Evolutionary conservation across 2,329 filamentous ascomycete species (phyloP).

Genomic region (Davidsoniella virescens): DNA sequence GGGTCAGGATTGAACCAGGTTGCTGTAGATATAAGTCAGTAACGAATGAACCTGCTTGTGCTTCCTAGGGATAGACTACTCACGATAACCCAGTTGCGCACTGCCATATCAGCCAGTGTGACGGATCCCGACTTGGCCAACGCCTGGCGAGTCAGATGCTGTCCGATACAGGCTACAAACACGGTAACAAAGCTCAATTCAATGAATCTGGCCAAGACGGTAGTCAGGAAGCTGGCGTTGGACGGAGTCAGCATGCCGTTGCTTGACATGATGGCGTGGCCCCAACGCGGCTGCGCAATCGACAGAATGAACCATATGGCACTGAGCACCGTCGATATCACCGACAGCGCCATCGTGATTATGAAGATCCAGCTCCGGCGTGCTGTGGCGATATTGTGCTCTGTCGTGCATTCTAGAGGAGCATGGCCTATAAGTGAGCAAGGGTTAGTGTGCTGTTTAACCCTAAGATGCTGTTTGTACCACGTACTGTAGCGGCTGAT

Average conservation of each 20-base stretch:
- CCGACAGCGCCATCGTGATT: slow-evolving; percentile 30
- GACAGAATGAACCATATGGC: slow-evolving; percentile 49
- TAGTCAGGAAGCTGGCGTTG: slow-evolving; percentile 50
- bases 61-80: slow-evolving; percentile 14
- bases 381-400: too few species aligned
- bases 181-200: slow-evolving; percentile 66
- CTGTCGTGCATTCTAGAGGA: too few species aligned
- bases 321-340: slow-evolving; percentile 50
- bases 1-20: slow-evolving; percentile 55
- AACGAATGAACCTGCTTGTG: slow-evolving; percentile 12
- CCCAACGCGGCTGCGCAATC: slow-evolving; percentile 45
- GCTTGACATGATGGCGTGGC: slow-evolving; percentile 33
- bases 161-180: slow-evolving; percentile 58
- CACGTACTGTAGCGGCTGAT: too few species aligned
- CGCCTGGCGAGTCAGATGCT: slow-evolving; percentile 55
- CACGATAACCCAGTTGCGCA: slow-evolving; percentile 54
- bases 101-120: slow-evolving; percentile 59
- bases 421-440: too few species aligned
- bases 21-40: slow-evolving; percentile 21
- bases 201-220: slow-evolving; percentile 57
- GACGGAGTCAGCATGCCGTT: slow-evolving; percentile 37
- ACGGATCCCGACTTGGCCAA: slow-evolving; percentile 44
- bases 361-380: slow-evolving; percentile 32
- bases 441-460: too few species aligned
- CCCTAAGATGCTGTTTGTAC: too few species aligned